Evolutionary conservation across 129 eudicot genomes (phyloP).

Genomic region (Gnaphalium uliginosum): DNA sequence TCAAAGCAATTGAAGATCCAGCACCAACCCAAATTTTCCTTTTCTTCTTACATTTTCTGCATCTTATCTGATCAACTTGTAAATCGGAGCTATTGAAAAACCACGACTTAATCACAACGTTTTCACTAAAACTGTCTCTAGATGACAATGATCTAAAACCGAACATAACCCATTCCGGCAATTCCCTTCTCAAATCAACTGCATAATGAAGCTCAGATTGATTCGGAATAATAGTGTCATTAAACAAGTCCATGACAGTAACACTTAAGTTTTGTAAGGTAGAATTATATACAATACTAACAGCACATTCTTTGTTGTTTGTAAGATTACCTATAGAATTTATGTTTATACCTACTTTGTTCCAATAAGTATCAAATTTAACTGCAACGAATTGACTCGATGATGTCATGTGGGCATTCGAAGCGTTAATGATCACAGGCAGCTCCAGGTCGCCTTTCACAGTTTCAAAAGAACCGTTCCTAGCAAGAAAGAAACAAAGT

Average conservation of each 20-base stretch:
- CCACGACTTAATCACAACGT: constrained; percentile 34
- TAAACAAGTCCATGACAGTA: too few species aligned
- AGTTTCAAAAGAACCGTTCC: not conserved
- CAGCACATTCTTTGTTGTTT: not conserved
- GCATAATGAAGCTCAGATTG: too few species aligned
- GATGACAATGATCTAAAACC: constrained; percentile 32
- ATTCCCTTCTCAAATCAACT: too few species aligned
- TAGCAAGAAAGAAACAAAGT: not conserved
- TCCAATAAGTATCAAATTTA: not conserved
- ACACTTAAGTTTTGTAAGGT: not conserved
- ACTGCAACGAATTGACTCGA: not conserved
- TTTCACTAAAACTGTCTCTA: not conserved
- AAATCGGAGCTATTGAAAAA: constrained; percentile 25
- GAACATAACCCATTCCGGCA: constrained; percentile 34
- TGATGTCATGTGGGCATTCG: too few species aligned
- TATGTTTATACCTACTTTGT: not conserved
- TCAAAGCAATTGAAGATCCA: too few species aligned
- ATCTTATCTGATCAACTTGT: too few species aligned
- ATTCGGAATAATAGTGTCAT: too few species aligned
- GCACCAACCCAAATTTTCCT: too few species aligned
- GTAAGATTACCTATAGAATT: not conserved
- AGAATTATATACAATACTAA: not conserved
- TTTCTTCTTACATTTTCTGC: too few species aligned
- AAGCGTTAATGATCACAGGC: not conserved
- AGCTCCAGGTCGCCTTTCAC: not conserved